Conservation (phyloP, 768 basidiomycete genomes). For the Peribolospora baueri region DNA sequence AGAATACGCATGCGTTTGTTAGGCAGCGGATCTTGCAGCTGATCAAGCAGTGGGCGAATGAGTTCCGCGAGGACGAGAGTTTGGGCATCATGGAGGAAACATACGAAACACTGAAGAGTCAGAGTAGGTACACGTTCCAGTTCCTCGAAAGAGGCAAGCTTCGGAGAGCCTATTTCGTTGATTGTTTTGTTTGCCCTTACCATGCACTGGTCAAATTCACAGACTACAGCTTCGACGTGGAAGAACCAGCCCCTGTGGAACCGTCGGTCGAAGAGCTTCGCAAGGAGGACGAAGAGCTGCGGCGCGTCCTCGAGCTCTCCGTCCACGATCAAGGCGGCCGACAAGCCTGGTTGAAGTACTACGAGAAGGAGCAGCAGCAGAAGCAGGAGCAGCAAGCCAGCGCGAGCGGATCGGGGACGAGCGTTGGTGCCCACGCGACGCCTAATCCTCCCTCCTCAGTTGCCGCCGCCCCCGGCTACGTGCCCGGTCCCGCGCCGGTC, state of each 20-base stretch:
- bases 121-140: constrained; percentile 31
- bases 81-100: constrained; percentile 81
- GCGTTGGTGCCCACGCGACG: not conserved
- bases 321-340: constrained; percentile 75
- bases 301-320: constrained; percentile 76
- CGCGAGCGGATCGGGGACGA: not conserved
- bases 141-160: not conserved
- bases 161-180: not conserved
- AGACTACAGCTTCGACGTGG: constrained; percentile 5
- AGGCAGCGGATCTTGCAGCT: constrained; percentile 43
- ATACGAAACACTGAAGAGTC: constrained; percentile 52
- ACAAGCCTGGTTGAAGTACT: constrained; percentile 24
- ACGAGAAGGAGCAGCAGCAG: constrained; percentile 19
- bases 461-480: not conserved
- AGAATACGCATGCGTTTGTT: constrained; percentile 88
- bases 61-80: constrained; percentile 54
- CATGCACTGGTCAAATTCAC: not conserved
- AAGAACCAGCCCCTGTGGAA: constrained; percentile 19
- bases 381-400: too few species aligned
- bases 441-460: not conserved
- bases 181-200: constrained; percentile 7
- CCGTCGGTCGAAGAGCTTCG: constrained; percentile 58
- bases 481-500: not conserved
- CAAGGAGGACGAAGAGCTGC: constrained; percentile 81
- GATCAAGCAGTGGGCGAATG: constrained; percentile 58